phyloP scores from a whole-genome alignment of 768 basidiomycete genomes.

The Boletus sp. region DNA sequence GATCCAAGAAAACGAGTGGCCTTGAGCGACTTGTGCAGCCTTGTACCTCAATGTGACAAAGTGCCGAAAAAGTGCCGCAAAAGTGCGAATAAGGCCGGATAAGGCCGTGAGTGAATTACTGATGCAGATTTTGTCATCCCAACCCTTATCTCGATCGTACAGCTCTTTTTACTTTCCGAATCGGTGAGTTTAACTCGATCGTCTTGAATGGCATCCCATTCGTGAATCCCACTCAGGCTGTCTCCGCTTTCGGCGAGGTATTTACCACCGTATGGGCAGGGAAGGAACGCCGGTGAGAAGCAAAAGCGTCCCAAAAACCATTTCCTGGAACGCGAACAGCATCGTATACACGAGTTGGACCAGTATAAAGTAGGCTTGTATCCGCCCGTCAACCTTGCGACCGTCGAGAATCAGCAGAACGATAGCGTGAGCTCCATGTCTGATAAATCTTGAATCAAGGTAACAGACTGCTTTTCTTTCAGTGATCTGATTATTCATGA shows the following conservation, averaged over 20 bases:
- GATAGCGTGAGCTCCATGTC: no score
- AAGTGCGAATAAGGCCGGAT: no score
- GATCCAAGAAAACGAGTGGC: no score
- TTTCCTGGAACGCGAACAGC: background rate
- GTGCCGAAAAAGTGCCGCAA: no score
- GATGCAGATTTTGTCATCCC: slow-evolving; percentile 32
- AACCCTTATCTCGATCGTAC: slow-evolving; percentile 25
- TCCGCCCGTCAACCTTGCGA: no score
- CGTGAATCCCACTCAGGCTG: slow-evolving; percentile 8
- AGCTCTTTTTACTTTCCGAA: slow-evolving; percentile 22
- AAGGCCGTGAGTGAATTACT: no score
- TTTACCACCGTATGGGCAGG: slow-evolving; percentile 15
- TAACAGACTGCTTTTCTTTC: no score
- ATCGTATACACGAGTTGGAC: background rate
- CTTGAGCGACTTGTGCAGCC: no score
- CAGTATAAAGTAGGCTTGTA: background rate
- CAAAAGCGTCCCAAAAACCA: background rate
- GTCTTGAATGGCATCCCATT: background rate
- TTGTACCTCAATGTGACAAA: no score
- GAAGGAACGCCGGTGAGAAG: slow-evolving; percentile 3
- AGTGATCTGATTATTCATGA: no score
- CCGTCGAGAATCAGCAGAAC: no score
- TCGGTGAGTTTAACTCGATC: background rate
- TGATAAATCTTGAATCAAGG: no score
- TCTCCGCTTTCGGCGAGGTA: slow-evolving; percentile 7